Conservation (phyloP, 495 filamentous ascomycete species). For the Penicillium cinerascens region DNA sequence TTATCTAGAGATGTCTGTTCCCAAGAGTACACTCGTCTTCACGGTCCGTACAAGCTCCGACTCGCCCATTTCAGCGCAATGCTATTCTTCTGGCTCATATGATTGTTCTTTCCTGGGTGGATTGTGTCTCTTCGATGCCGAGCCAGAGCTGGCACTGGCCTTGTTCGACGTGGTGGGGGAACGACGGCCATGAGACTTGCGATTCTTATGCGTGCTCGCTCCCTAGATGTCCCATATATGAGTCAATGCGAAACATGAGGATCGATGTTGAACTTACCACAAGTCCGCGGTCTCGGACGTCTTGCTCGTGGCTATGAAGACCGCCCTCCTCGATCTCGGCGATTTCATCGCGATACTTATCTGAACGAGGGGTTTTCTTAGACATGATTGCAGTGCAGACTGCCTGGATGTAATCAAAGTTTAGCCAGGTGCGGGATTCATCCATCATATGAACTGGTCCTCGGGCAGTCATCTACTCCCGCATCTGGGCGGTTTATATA, state of each 20-base stretch:
- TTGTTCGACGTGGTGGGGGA: constrained; percentile 16
- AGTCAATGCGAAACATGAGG: neutral
- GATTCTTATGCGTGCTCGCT: constrained; percentile 1
- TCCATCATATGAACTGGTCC: neutral
- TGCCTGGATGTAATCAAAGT: neutral
- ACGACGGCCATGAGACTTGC: constrained; percentile 5
- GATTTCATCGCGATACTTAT: constrained; percentile 5
- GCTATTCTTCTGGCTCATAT: neutral
- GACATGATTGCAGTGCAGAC: neutral
- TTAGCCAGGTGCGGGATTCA: neutral
- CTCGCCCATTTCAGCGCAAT: neutral
- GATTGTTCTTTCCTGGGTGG: constrained; percentile 1
- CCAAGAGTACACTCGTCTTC: neutral
- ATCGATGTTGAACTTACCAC: neutral
- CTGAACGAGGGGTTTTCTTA: constrained; percentile 4
- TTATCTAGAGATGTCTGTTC: neutral
- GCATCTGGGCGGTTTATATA: neutral
- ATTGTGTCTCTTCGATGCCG: constrained; percentile 13
- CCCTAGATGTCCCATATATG: neutral
- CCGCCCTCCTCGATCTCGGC: constrained; percentile 9
- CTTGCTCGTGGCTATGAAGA: neutral
- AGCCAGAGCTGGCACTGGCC: constrained; percentile 14
- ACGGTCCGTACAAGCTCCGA: neutral
- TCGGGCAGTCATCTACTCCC: neutral
- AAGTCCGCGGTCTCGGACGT: neutral